A percentile compares a stretch with the other conserved stretches of the same genome.
Conservation (phyloP, 192 early-diverging fungal species). For the Podila horticola region DNA sequence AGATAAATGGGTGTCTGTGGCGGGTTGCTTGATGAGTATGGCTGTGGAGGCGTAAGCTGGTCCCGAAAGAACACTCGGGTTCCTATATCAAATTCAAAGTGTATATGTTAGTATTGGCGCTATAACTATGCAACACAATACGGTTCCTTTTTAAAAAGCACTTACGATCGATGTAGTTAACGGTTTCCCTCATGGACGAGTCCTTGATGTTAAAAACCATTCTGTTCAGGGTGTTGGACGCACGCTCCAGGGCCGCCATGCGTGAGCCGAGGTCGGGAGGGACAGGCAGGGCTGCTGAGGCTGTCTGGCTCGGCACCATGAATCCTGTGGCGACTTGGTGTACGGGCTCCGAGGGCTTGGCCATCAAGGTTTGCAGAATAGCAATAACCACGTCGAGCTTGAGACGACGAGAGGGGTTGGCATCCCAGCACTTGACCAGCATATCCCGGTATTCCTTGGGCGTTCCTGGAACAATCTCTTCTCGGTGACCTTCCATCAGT, state of each 20-base stretch:
- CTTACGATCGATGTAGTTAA: conserved; percentile 41
- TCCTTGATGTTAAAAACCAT: conserved; percentile 47
- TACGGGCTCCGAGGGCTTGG: conserved; percentile 23
- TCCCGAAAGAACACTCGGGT: conserved; percentile 23
- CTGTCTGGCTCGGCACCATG: conserved; percentile 32
- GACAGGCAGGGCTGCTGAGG: conserved; percentile 29
- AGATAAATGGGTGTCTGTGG: conserved; percentile 38
- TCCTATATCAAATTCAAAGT: conserved; percentile 3
- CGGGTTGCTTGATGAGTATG: conserved; percentile 27
- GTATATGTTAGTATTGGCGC: not conserved
- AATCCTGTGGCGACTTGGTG: conserved; percentile 24
- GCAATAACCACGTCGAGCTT: conserved; percentile 54
- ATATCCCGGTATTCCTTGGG: conserved; percentile 51
- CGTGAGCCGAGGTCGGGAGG: conserved; percentile 34
- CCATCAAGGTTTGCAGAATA: conserved; percentile 42
- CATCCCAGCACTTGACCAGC: conserved; percentile 53
- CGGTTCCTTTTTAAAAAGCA: not conserved
- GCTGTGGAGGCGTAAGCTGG: conserved; percentile 8
- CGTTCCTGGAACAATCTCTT: conserved; percentile 50
- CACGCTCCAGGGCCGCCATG: conserved; percentile 45
- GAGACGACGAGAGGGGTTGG: conserved; percentile 37
- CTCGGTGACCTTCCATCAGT: conserved; percentile 46
- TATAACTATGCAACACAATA: not conserved
- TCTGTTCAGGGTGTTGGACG: conserved; percentile 32
- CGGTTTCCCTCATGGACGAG: conserved; percentile 38